Base-by-base conservation (phyloP, 805 yeast species). In the Clavispora santaluciae region DNA sequence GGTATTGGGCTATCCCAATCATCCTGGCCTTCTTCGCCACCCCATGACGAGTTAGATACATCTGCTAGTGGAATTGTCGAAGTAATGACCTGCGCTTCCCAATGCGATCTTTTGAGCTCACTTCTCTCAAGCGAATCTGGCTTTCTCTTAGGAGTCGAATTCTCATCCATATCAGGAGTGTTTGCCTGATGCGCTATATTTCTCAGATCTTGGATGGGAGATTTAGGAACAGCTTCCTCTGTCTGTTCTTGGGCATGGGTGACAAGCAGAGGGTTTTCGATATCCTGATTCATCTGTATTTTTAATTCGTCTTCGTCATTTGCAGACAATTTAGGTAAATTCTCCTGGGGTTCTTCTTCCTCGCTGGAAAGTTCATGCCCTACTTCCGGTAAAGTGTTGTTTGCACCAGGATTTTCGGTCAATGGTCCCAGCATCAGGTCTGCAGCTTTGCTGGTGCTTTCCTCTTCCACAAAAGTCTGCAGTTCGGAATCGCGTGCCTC, bases 11-110 rank as follows among this genome's bases (percentile, higher is more conserved):
- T 22, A 3, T 18, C 26, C 36, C 22, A 20, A 13, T 49, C 59
- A 22, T 56, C 54, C n/a, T n/a, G n/a, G n/a, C n/a, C n/a, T n/a
- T n/a, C n/a, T 3, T 50, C 54, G 7, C 45, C 50, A 6, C 47
- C 55, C 28, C 26, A 22, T 4, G 35, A 31, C 13, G 5, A 8
- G 12, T 11, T 38, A 17, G 36, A 35, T 17, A 21, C 29, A 3
- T 35, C 44, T 1, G 46, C 41, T 23, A 43, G 28, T 11, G 46
- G 46, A n/a, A 43, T 36, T 11, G 44, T 43, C 8, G 41, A 23
- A 13, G 37, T 35, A 5, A 24, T 22, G 9, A 37, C 35, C 13
- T 38, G 36, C 3, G 38, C 23, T 20, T 31, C 34, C 34, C 22
- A 21, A 5, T 31, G 34, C 3, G 23, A 31, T 20, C 21, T 31